Base-by-base conservation (phyloP, 139 green algal species). In the Closterium sp. region DNA sequence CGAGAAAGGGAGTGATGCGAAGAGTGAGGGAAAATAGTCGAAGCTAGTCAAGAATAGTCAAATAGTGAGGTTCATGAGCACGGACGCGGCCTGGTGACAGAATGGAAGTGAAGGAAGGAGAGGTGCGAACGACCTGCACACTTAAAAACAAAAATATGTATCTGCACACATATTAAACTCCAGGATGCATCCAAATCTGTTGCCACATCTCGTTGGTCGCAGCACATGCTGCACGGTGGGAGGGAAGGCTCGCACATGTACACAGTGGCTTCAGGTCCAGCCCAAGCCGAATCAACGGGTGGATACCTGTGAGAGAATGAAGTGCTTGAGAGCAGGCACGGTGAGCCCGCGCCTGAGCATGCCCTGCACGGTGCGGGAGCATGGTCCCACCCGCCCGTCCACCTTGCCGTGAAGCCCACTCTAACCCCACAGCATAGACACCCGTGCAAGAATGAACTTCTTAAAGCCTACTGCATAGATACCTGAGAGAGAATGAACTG, bases 281-380 rank as follows among this genome's bases (percentile, higher is more conserved):
- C 42, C 84, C 5, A 4, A 32, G 5, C n/a, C 6, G 84, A 87
- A n/a, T 10, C 84, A 87, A 87, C 42, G 7, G 5, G 5, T 50
- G 38, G 38, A 50, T 19, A 92, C 92, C 92, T 94, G 92, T 27
- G 89, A 94, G 17, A 99, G 88, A 89, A 99, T 99, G 95, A 99
- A 99, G 94, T 99, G 98, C 62, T 95, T 95, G 27, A 96, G 91
- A 32, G 95, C 95, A 31, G 94, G 91, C 29, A 95, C 95, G 9
- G 92, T 95, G 91, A 98, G 93, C 30, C 97, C 97, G 29, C 97
- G 95, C 45, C 97, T 95, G 86, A 98, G 86, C 87, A 99, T 97
- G 92, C 97, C 97, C 95, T 98, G 98, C 89, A 99, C 98, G 1
- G 98, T 99, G 29, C 98, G 98, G 95, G 99, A 98, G 88, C 98